Evolutionary conservation across 108 stramenopile genomes (phyloP).

Genomic region (Asterionellopsis glacialis): DNA sequence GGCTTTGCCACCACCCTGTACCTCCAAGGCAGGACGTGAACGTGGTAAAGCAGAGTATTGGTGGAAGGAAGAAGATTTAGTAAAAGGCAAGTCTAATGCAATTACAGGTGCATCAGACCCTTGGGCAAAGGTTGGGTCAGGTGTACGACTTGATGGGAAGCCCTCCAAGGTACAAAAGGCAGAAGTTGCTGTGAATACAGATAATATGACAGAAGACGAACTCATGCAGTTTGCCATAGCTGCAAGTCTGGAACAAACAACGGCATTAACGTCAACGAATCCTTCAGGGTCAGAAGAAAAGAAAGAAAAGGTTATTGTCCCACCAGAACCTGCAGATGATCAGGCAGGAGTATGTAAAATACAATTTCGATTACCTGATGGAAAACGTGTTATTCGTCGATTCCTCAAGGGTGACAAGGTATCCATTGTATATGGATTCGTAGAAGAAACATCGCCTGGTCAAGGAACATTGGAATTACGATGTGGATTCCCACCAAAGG

Average conservation of each 20-base stretch:
- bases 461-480: slow-evolving; percentile 45
- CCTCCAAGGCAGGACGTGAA: slow-evolving; percentile 3
- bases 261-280: no score
- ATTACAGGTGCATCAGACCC: slow-evolving; percentile 46
- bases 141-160: slow-evolving; percentile 76
- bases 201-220: slow-evolving; percentile 76
- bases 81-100: slow-evolving; percentile 50
- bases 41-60: slow-evolving; percentile 50
- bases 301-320: slow-evolving; percentile 1
- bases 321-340: slow-evolving; percentile 53
- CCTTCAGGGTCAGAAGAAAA: no score
- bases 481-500: slow-evolving; percentile 69
- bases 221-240: slow-evolving; percentile 70
- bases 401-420: slow-evolving; percentile 49
- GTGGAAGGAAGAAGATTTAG: slow-evolving; percentile 73
- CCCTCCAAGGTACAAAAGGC: slow-evolving; percentile 7
- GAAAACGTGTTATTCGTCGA: slow-evolving; percentile 66
- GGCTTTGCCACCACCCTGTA: slow-evolving; percentile 36
- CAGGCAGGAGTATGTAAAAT: slow-evolving; percentile 44
- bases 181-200: neutral
- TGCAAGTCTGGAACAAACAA: slow-evolving; percentile 45
- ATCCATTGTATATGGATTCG: slow-evolving; percentile 67
- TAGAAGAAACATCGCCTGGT: slow-evolving; percentile 30
- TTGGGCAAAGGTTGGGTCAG: slow-evolving; percentile 69
- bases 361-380: slow-evolving; percentile 83